Evolutionary conservation across 805 yeast genomes (phyloP).

Genomic region (Tetrapisispora nanseiensis): DNA sequence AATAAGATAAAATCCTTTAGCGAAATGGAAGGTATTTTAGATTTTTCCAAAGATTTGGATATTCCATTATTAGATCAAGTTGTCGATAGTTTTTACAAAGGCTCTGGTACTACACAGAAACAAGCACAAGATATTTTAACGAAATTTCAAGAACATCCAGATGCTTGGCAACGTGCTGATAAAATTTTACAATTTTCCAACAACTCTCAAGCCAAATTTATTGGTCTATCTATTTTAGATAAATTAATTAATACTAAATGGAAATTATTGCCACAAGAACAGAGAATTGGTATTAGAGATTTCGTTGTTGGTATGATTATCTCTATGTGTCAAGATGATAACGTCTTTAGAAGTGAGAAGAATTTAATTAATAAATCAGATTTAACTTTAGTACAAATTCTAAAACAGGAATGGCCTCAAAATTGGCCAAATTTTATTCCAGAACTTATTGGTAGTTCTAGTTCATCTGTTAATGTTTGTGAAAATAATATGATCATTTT

Average conservation of each 20-base stretch:
- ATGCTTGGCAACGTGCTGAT: slow-evolving; percentile 92
- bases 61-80: slow-evolving; percentile 69
- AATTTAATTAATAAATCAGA: slow-evolving; percentile 88
- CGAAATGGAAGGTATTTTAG: slow-evolving; percentile 86
- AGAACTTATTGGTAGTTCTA: slow-evolving; percentile 76
- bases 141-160: slow-evolving; percentile 86
- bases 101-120: slow-evolving; percentile 58
- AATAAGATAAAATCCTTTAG: too few relatives aligned
- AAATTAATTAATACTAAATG: slow-evolving; percentile 84
- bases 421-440: slow-evolving; percentile 97
- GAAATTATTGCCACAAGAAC: slow-evolving; percentile 85
- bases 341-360: slow-evolving; percentile 57
- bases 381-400: slow-evolving; percentile 82
- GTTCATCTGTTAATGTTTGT: slow-evolving; percentile 84
- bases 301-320: slow-evolving; percentile 91
- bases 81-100: slow-evolving; percentile 75
- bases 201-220: slow-evolving; percentile 82
- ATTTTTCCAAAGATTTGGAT: slow-evolving; percentile 78
- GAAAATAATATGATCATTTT: slow-evolving; percentile 94
- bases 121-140: slow-evolving; percentile 64
- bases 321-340: slow-evolving; percentile 77
- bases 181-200: slow-evolving; percentile 68
- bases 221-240: slow-evolving; percentile 84
- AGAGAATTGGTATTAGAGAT: slow-evolving; percentile 86
- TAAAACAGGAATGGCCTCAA: slow-evolving; percentile 98